phyloP scores from a whole-genome alignment of 106 monocot species.

The Allium fistulosum region DNA sequence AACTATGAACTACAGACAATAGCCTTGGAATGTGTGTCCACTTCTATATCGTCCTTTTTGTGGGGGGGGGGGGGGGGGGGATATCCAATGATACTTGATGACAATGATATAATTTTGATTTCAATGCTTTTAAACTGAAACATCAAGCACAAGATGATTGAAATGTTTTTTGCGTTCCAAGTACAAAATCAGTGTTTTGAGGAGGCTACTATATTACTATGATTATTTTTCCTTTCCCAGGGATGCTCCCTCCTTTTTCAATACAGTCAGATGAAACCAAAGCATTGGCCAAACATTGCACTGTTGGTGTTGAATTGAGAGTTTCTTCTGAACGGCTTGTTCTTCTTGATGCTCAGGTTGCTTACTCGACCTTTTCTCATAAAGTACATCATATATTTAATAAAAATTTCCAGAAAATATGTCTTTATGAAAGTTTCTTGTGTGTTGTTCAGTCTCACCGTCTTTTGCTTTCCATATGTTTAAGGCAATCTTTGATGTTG shows the following conservation, averaged over 20 bases:
- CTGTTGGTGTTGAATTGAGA: slow-evolving; percentile 77
- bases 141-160: no score
- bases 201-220: no score
- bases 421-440: neutral
- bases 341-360: slow-evolving; percentile 94
- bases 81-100: no score
- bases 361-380: neutral
- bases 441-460: neutral
- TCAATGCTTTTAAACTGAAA: no score
- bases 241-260: slow-evolving; percentile 87
- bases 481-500: neutral
- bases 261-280: slow-evolving; percentile 80
- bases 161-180: no score
- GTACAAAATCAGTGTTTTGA: no score
- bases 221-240: slow-evolving; percentile 17
- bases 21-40: no score
- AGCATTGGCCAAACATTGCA: slow-evolving; percentile 72
- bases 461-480: neutral
- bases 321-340: slow-evolving; percentile 82
- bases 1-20: no score
- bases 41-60: no score
- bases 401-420: neutral
- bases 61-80: no score
- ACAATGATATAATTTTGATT: no score
- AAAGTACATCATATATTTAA: slow-evolving; percentile 2